Conservation (phyloP, 2,329 filamentous ascomycete species). For the Hypocreales sp. region DNA sequence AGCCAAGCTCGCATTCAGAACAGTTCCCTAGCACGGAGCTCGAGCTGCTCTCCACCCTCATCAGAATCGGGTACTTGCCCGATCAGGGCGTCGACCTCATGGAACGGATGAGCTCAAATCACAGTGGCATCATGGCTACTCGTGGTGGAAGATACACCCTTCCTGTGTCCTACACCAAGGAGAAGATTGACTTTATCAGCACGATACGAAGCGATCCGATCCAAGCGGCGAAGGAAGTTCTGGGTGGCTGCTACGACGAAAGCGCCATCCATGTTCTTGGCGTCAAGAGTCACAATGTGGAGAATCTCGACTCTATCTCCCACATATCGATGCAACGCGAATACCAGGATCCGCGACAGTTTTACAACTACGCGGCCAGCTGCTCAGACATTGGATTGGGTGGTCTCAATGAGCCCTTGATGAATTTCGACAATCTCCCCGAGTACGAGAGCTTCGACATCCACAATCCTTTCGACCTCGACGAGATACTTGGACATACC, state of each 20-base stretch:
- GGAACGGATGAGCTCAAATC: slow-evolving; percentile 8
- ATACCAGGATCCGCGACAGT: slow-evolving; percentile 4
- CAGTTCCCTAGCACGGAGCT: slow-evolving; percentile 12
- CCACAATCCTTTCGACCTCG: slow-evolving; percentile 8
- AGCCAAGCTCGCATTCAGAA: slow-evolving; percentile 1
- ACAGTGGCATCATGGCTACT: slow-evolving; percentile 12
- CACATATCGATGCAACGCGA: slow-evolving; percentile 6
- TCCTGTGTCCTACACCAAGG: slow-evolving; percentile 4
- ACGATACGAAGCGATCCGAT: slow-evolving; percentile 5
- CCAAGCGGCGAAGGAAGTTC: slow-evolving; percentile 8
- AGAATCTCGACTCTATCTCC: slow-evolving; percentile 5
- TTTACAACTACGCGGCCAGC: slow-evolving; percentile 4
- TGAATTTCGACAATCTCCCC: slow-evolving; percentile 6
- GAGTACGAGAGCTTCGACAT: slow-evolving; percentile 9
- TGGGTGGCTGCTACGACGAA: slow-evolving; percentile 6
- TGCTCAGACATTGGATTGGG: slow-evolving; percentile 2
- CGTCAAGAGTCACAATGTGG: slow-evolving; percentile 4
- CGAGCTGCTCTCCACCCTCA: slow-evolving; percentile 10
- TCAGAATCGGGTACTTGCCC: slow-evolving; percentile 11
- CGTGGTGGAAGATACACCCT: slow-evolving; percentile 1
- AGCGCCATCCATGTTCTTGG: slow-evolving; percentile 3
- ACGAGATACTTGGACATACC: slow-evolving; percentile 6
- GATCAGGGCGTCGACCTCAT: slow-evolving; percentile 8
- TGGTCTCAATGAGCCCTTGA: slow-evolving; percentile 1
- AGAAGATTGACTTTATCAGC: slow-evolving; percentile 9